These are phyloP conservation scores for Plantago major DNA, from an alignment of 257 asterid species.

Conservation along the genomic window DNA sequence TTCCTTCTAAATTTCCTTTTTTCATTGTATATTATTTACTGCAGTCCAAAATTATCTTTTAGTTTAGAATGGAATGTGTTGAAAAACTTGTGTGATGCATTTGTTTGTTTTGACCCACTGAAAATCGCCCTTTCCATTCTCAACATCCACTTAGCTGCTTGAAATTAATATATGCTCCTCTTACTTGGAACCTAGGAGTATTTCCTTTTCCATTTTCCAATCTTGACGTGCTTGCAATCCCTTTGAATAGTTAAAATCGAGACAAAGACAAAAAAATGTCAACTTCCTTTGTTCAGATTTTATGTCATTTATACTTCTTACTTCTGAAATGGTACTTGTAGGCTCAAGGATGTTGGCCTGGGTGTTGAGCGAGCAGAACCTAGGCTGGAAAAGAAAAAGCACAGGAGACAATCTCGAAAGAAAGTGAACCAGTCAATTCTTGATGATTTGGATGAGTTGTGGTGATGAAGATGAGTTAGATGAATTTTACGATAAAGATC, in stretches of 20 bases:
- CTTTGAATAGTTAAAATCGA: too few relatives aligned
- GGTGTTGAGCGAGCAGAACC: conserved; percentile 93
- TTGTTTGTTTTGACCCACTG: background rate
- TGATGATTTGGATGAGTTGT: conserved; percentile 59
- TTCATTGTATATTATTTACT: background rate
- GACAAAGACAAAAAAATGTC: too few relatives aligned
- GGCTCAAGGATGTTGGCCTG: conserved; percentile 71
- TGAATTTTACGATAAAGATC: too few relatives aligned
- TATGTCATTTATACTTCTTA: background rate
- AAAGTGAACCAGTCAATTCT: conserved; percentile 70
- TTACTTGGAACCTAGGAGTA: too few relatives aligned
- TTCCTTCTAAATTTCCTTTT: background rate
- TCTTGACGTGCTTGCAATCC: too few relatives aligned
- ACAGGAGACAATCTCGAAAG: conserved; percentile 91
- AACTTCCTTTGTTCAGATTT: background rate
- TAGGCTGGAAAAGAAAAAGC: conserved; percentile 76
- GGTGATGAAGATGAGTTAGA: conserved; percentile 45
- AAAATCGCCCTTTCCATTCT: too few relatives aligned
- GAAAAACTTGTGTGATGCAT: conserved; percentile 6
- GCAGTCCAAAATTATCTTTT: background rate
- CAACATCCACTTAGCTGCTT: too few relatives aligned
- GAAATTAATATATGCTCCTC: too few relatives aligned
- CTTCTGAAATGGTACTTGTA: conserved; percentile 20
- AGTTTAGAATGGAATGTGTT: conserved; percentile 1
- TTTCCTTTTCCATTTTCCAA: too few relatives aligned